phyloP scores from a whole-genome alignment of 495 filamentous ascomycete species.

The Aspergillus cavernicola region DNA sequence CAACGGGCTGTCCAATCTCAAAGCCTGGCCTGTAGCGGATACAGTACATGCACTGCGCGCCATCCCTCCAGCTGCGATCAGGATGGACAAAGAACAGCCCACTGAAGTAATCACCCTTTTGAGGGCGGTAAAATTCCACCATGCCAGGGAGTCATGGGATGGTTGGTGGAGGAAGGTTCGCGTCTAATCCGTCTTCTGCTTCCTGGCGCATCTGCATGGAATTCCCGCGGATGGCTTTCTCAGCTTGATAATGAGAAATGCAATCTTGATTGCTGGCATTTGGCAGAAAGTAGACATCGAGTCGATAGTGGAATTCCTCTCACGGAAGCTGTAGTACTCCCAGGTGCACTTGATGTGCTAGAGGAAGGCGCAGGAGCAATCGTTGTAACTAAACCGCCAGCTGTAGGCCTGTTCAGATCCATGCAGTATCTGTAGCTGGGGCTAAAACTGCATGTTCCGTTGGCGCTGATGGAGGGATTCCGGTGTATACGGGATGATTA shows the following conservation, averaged over 20 bases:
- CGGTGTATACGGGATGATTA: neutral
- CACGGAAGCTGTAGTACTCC: neutral
- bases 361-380: too few species aligned
- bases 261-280: neutral
- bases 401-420: neutral
- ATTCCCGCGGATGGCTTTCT: neutral
- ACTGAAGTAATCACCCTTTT: too few species aligned
- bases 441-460: constrained; percentile 4
- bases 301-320: neutral
- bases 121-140: neutral
- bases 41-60: neutral
- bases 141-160: constrained; percentile 6
- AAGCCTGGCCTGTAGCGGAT: constrained; percentile 2
- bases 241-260: constrained; percentile 1
- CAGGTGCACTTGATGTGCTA: too few species aligned
- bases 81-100: neutral
- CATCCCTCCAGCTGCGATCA: constrained; percentile 1
- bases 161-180: neutral
- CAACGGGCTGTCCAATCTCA: constrained; percentile 1
- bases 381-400: too few species aligned
- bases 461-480: constrained; percentile 10
- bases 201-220: neutral
- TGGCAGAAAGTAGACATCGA: constrained; percentile 4
- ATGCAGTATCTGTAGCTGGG: constrained; percentile 9
- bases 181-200: neutral